These are phyloP conservation scores for Lithospermum erythrorhizon DNA, from an alignment of 257 asterid genomes.

Conservation along the genomic window DNA sequence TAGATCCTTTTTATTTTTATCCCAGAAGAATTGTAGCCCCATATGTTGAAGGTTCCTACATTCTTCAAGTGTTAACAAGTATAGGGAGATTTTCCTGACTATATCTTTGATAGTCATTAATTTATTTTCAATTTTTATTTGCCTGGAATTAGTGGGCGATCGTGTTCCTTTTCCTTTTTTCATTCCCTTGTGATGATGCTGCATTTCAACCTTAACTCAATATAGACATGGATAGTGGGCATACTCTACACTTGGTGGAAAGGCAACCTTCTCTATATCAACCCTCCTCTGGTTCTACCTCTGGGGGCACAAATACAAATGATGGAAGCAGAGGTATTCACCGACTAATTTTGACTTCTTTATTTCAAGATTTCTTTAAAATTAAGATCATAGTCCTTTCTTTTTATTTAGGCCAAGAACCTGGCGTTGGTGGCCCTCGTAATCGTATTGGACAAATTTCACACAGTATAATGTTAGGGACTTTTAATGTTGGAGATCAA, in stretches of 20 bases:
- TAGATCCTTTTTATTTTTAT: too few relatives aligned
- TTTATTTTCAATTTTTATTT: too few relatives aligned
- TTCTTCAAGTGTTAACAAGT: too few relatives aligned
- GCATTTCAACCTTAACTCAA: conserved; percentile 32
- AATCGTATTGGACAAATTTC: conserved; percentile 68
- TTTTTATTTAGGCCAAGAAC: conserved; percentile 50
- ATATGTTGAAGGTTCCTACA: too few relatives aligned
- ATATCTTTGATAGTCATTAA: too few relatives aligned
- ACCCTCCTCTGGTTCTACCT: conserved; percentile 37
- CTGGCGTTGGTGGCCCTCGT: conserved; percentile 41
- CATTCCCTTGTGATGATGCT: conserved; percentile 2
- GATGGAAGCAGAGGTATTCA: conserved; percentile 45
- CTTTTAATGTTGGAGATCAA: conserved; percentile 77
- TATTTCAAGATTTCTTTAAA: conserved; percentile 2
- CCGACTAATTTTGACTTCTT: not conserved
- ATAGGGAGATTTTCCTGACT: too few relatives aligned
- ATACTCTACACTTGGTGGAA: conserved; percentile 85
- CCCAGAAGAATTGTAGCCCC: too few relatives aligned
- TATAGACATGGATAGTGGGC: conserved; percentile 76
- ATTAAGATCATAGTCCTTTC: not conserved
- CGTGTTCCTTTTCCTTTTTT: not conserved
- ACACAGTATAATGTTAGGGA: conserved; percentile 76
- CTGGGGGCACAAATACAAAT: conserved; percentile 41
- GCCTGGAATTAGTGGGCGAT: too few relatives aligned
- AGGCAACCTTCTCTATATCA: conserved; percentile 52